These are phyloP conservation scores for Lactarius tabidus DNA, from an alignment of 768 basidiomycete genomes.

Conservation along the genomic window DNA sequence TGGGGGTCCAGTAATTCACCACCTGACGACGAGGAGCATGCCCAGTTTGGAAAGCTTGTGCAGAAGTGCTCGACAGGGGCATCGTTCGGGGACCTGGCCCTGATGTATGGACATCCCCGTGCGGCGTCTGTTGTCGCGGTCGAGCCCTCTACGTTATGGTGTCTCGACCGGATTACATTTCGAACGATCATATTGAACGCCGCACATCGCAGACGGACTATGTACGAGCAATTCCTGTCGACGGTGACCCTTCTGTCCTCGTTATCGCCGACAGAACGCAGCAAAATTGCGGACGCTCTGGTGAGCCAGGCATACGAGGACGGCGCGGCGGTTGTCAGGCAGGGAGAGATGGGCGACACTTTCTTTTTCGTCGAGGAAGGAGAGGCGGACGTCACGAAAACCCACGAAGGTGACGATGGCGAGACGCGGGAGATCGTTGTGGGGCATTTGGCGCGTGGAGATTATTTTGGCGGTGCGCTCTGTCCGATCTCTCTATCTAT, in stretches of 20 bases:
- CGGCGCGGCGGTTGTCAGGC: slow-evolving; percentile 82
- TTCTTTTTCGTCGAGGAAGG: slow-evolving; percentile 99
- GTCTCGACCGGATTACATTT: slow-evolving; percentile 96
- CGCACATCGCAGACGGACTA: slow-evolving; percentile 83
- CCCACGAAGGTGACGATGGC: slow-evolving; percentile 54
- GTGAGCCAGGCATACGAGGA: slow-evolving; percentile 77
- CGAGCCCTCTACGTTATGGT: slow-evolving; percentile 84
- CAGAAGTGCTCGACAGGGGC: slow-evolving; percentile 78
- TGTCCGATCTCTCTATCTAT: not conserved
- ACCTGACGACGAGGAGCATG: slow-evolving; percentile 44
- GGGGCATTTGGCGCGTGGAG: slow-evolving; percentile 77
- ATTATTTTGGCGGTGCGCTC: slow-evolving; percentile 92
- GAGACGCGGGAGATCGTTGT: slow-evolving; percentile 64
- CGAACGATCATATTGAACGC: slow-evolving; percentile 94
- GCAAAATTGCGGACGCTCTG: slow-evolving; percentile 96
- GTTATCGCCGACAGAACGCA: slow-evolving; percentile 81
- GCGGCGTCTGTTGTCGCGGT: slow-evolving; percentile 90
- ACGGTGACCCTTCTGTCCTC: slow-evolving; percentile 85
- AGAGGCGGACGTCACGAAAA: slow-evolving; percentile 81
- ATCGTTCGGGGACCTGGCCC: slow-evolving; percentile 92
- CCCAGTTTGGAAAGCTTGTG: slow-evolving; percentile 75
- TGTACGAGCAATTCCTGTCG: slow-evolving; percentile 96
- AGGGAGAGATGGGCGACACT: slow-evolving; percentile 94
- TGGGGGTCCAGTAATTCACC: slow-evolving; percentile 49
- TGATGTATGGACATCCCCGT: slow-evolving; percentile 97